These are phyloP conservation scores for Otatea glauca DNA, from an alignment of 176 grass and related monocot species.

Conservation along the genomic window DNA sequence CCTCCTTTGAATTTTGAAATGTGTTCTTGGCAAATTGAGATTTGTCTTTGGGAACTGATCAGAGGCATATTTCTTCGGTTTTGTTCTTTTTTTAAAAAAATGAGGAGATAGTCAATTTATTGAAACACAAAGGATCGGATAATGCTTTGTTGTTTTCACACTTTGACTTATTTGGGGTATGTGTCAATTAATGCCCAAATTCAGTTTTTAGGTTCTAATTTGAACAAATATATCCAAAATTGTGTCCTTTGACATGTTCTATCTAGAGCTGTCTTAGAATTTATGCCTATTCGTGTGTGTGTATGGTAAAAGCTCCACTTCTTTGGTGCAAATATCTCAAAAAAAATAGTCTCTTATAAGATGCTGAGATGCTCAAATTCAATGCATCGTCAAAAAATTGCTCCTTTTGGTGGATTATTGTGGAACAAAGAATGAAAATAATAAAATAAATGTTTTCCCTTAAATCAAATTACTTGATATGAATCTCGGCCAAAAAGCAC, in stretches of 20 bases:
- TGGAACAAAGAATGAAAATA: background rate
- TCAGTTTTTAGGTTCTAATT: constrained; percentile 1
- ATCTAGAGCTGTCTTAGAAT: background rate
- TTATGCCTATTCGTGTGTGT: background rate
- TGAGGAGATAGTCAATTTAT: constrained; percentile 14
- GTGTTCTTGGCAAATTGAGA: constrained; percentile 16
- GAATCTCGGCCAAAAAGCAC: background rate
- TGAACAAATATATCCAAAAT: constrained; percentile 15
- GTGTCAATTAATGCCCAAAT: background rate
- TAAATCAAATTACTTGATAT: background rate
- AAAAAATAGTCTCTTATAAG: background rate
- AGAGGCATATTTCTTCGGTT: background rate
- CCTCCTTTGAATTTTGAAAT: constrained; percentile 42
- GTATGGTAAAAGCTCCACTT: background rate
- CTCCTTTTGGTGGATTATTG: constrained; percentile 9
- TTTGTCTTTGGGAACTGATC: background rate
- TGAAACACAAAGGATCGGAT: constrained; percentile 16
- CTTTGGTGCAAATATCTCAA: background rate
- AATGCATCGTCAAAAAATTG: background rate
- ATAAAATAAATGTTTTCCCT: background rate
- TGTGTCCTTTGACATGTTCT: constrained; percentile 16
- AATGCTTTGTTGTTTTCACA: background rate
- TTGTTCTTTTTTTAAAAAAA: constrained; percentile 19
- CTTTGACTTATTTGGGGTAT: background rate
- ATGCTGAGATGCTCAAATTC: constrained; percentile 20